Conservation (phyloP, 2,329 filamentous ascomycete species). For the Fusarium papillatum region DNA sequence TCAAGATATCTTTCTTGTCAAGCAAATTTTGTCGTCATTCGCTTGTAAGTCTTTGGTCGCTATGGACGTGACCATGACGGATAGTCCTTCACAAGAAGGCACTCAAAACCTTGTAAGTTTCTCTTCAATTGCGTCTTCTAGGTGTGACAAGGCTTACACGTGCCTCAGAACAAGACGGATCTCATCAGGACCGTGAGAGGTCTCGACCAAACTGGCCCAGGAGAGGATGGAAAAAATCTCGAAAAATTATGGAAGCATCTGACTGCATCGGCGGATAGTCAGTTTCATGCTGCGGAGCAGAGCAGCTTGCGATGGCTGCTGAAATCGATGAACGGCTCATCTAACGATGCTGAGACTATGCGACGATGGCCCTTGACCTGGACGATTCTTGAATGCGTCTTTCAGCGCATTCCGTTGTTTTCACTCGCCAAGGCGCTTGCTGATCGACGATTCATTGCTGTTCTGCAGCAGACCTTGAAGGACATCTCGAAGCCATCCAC, state of each 20-base stretch:
- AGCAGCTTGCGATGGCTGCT: conserved; percentile 74
- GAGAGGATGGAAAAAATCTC: conserved; percentile 61
- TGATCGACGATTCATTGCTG: conserved; percentile 75
- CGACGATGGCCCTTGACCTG: conserved; percentile 70
- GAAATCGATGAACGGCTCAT: conserved; percentile 68
- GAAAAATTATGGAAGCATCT: conserved; percentile 63
- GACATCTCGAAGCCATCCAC: conserved; percentile 61
- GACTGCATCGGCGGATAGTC: conserved; percentile 54
- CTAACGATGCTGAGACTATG: conserved; percentile 63
- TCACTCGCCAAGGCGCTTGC: conserved; percentile 79
- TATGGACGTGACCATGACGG: conserved; percentile 41
- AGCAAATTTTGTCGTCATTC: conserved; percentile 18
- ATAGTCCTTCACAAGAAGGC: conserved; percentile 11
- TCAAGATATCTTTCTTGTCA: conserved; percentile 30
- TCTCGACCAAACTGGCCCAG: conserved; percentile 66
- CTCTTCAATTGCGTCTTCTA: not conserved
- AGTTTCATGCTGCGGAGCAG: conserved; percentile 68
- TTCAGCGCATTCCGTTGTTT: conserved; percentile 76
- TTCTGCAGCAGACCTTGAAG: conserved; percentile 75
- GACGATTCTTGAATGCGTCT: conserved; percentile 72
- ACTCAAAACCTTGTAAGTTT: conserved; percentile 31
- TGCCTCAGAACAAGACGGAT: conserved; percentile 48
- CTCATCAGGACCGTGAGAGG: conserved; percentile 67
- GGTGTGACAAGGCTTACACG: conserved; percentile 35
- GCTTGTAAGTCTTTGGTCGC: conserved; percentile 9